A percentile compares a stretch with the other conserved stretches of the same genome.
Conservation (phyloP, 768 basidiomycete species). For the Hydnomerulius pinastri region DNA sequence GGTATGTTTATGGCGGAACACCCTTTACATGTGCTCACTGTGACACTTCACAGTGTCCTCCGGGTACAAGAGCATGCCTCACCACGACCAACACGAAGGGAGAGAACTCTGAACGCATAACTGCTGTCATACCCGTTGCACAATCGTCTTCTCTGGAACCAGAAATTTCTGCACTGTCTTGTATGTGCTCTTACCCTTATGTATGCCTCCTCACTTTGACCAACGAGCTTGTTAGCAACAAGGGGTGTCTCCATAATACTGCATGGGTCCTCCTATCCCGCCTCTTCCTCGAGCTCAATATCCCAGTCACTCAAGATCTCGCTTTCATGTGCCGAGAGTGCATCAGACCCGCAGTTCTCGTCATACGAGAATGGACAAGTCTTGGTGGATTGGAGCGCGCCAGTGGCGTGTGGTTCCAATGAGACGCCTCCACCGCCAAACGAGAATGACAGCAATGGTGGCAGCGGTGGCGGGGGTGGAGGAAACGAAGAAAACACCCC, state of each 20-base stretch:
- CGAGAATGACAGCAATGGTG: constrained; percentile 24
- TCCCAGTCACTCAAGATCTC: constrained; percentile 64
- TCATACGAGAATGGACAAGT: constrained; percentile 61
- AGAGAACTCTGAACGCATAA: constrained; percentile 56
- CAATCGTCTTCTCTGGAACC: constrained; percentile 33
- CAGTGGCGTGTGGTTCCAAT: constrained; percentile 54
- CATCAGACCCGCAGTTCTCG: constrained; percentile 51
- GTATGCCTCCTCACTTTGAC: constrained; percentile 1
- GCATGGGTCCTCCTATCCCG: constrained; percentile 63
- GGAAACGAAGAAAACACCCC: constrained; percentile 28
- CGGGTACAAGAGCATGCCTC: constrained; percentile 73
- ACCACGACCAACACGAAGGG: constrained; percentile 64
- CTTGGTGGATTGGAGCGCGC: constrained; percentile 61
- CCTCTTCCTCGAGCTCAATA: constrained; percentile 41
- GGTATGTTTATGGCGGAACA: constrained; percentile 43
- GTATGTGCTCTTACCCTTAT: constrained; percentile 35
- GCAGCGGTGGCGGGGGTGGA: constrained; percentile 13
- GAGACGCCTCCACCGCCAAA: constrained; percentile 23
- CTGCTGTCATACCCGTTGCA: constrained; percentile 77
- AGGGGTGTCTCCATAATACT: constrained; percentile 58
- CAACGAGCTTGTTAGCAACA: constrained; percentile 41
- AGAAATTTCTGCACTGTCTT: constrained; percentile 29
- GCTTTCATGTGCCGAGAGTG: constrained; percentile 52
- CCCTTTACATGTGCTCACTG: constrained; percentile 6
- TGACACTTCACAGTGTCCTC: constrained; percentile 52